Conservation (phyloP, 345 rosid genomes). For the Arabidopsis thaliana region TAIR10.1 NC_003075.7:13589001-13589500, state of each 20-base stretch:
- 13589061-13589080: conserved; percentile 26
- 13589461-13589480: not conserved
- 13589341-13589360: not conserved
- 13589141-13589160: conserved; percentile 52
- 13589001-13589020: conserved; percentile 6
- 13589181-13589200: conserved; percentile 80
- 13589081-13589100: conserved; percentile 38
- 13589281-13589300: conserved; percentile 1
- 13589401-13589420: conserved; percentile 19
- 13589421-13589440: conserved; percentile 18
- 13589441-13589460: conserved; percentile 22
- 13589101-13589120: conserved; percentile 27
- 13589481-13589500: conserved; percentile 11
- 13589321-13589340: not conserved
- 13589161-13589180: conserved; percentile 65
- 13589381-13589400: conserved; percentile 8
- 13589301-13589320: not conserved
- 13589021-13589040: conserved; percentile 7
- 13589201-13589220: conserved; percentile 35
- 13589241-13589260: conserved; percentile 8
- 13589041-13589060: conserved; percentile 39
- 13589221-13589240: not conserved
- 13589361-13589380: conserved; percentile 31
- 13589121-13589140: conserved; percentile 28
- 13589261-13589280: conserved; percentile 27